Percentiles rank a stretch among this genome's conserved stretches.
These are phyloP conservation scores for Fusarium sp. DNA, from an alignment of 2,329 filamentous ascomycete genomes.

Conservation along the genomic window DNA sequence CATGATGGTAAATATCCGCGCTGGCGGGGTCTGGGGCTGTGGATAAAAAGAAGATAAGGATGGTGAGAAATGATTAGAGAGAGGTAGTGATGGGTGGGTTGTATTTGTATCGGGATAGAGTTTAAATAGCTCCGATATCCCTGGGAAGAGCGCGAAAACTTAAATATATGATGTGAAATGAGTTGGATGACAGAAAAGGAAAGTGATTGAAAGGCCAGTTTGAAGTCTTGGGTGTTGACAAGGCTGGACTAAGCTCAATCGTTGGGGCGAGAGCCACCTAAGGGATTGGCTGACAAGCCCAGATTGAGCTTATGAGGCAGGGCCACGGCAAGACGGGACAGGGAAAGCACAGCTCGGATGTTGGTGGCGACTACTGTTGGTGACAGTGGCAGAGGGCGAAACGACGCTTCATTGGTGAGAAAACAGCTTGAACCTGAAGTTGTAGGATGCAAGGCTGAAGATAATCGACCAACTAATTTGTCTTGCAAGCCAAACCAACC, in stretches of 20 bases:
- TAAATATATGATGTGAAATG: background rate
- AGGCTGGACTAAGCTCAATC: slow-evolving; percentile 44
- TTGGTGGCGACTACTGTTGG: slow-evolving; percentile 28
- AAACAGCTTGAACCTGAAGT: slow-evolving; percentile 8
- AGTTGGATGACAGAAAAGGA: slow-evolving; percentile 6
- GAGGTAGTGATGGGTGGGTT: slow-evolving; percentile 1
- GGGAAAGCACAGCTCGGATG: slow-evolving; percentile 1
- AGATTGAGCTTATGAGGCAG: slow-evolving; percentile 4
- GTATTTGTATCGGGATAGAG: background rate
- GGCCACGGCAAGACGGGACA: slow-evolving; percentile 8
- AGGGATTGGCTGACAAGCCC: slow-evolving; percentile 8
- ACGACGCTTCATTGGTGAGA: slow-evolving; percentile 29
- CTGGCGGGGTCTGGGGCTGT: slow-evolving; percentile 29
- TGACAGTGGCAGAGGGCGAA: slow-evolving; percentile 6
- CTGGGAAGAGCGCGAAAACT: background rate
- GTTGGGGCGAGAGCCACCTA: slow-evolving; percentile 18
- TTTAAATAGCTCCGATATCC: background rate
- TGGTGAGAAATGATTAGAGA: slow-evolving; percentile 2
- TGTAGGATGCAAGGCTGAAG: slow-evolving; percentile 35
- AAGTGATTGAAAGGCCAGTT: slow-evolving; percentile 5
- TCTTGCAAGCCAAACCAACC: slow-evolving; percentile 13
- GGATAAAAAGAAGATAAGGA: slow-evolving; percentile 1
- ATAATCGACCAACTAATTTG: slow-evolving; percentile 17
- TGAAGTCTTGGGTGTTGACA: slow-evolving; percentile 20
- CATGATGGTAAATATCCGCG: slow-evolving; percentile 51